A percentile compares a stretch with the other conserved stretches of the same genome.
Evolutionary conservation across 768 basidiomycete species (phyloP).

Genomic region (Mycena sanguinolenta): DNA sequence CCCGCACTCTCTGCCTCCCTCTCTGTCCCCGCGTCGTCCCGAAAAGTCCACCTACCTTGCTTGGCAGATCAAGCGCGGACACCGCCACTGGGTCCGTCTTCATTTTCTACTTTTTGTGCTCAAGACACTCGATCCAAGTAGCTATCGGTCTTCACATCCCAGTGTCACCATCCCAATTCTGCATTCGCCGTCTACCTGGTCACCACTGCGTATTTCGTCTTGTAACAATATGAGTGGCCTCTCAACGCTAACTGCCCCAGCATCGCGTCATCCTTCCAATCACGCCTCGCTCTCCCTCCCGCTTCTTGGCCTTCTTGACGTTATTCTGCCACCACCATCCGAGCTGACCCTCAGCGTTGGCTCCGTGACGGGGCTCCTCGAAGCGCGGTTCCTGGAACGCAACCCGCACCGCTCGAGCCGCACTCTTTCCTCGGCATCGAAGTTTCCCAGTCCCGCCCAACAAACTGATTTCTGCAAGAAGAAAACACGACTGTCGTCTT

Average conservation of each 20-base stretch:
- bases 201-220: neutral
- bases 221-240: constrained; percentile 6
- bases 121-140: too few relatives aligned
- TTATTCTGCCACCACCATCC: constrained; percentile 6
- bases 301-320: constrained; percentile 13
- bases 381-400: constrained; percentile 13
- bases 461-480: constrained; percentile 10
- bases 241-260: constrained; percentile 8
- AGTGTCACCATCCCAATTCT: too few relatives aligned
- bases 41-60: too few relatives aligned
- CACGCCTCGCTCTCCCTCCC: constrained; percentile 18
- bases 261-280: constrained; percentile 7
- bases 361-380: constrained; percentile 11
- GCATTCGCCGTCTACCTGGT: too few relatives aligned
- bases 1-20: too few relatives aligned
- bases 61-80: too few relatives aligned
- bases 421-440: constrained; percentile 13
- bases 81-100: too few relatives aligned
- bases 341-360: constrained; percentile 14
- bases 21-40: too few relatives aligned
- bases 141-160: too few relatives aligned
- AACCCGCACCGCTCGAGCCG: constrained; percentile 17
- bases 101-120: too few relatives aligned
- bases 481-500: constrained; percentile 5
- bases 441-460: constrained; percentile 10